Percentiles rank a stretch among this genome's conserved stretches.
Conservation (phyloP, 306 rosid species). For the Vachellia pachyceras region DNA sequence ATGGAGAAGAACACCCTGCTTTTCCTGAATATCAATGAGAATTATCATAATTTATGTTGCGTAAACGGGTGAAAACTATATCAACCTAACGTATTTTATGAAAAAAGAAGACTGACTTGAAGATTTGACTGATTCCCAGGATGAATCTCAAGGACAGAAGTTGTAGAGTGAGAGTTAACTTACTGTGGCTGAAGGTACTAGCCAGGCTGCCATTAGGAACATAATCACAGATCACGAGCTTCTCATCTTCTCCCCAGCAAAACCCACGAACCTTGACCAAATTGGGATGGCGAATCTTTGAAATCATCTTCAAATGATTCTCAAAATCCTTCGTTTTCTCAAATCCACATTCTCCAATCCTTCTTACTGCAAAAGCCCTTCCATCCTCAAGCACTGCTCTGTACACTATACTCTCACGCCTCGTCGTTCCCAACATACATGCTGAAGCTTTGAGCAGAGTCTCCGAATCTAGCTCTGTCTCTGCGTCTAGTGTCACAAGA, state of each 20-base stretch:
- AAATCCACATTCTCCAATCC: constrained; percentile 70
- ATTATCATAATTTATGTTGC: too few species aligned
- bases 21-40: constrained; percentile 54
- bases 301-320: constrained; percentile 63
- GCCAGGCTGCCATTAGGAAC: constrained; percentile 78
- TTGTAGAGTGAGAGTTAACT: constrained; percentile 38
- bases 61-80: too few species aligned
- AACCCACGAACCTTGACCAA: constrained; percentile 79
- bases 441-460: constrained; percentile 86
- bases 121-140: not conserved
- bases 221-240: constrained; percentile 79
- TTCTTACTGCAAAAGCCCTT: constrained; percentile 74
- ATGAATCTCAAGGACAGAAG: not conserved
- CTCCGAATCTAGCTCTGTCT: constrained; percentile 72
- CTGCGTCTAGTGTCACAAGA: constrained; percentile 70
- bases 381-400: constrained; percentile 87
- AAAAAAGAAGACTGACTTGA: not conserved
- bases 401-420: constrained; percentile 74
- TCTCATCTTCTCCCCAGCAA: constrained; percentile 82
- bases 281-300: constrained; percentile 75
- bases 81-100: not conserved
- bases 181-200: constrained; percentile 52
- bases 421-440: constrained; percentile 69
- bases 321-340: constrained; percentile 80
- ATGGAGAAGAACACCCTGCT: constrained; percentile 60